phyloP scores from a whole-genome alignment of 1,284 basidiomycete genomes.

The Albatrellus sp. region DNA sequence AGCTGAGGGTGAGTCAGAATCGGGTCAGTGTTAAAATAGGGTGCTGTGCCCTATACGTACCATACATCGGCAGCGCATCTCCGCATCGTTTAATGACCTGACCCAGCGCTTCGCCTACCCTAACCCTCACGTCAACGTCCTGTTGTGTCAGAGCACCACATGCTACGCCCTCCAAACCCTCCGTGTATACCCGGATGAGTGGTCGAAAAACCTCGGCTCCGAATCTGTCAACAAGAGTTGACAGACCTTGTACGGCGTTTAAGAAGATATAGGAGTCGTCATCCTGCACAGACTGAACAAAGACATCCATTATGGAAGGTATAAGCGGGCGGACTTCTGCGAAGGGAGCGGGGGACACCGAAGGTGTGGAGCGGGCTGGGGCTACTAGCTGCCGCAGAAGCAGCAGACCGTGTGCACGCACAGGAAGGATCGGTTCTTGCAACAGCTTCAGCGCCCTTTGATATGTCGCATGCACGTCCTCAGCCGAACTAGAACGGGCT shows the following conservation, averaged over 20 bases:
- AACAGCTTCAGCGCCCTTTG: conserved; percentile 81
- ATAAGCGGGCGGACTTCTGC: conserved; percentile 49
- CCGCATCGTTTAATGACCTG: conserved; percentile 71
- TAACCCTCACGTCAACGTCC: conserved; percentile 68
- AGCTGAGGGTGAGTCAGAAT: conserved; percentile 26
- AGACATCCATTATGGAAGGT: conserved; percentile 80
- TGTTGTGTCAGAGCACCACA: conserved; percentile 33
- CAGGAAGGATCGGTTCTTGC: conserved; percentile 89
- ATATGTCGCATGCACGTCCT: conserved; percentile 51
- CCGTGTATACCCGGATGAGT: conserved; percentile 53
- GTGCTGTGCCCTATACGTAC: conserved; percentile 29
- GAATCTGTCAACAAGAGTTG: conserved; percentile 68
- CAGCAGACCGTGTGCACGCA: conserved; percentile 85
- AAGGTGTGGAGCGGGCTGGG: conserved; percentile 15
- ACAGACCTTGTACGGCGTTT: conserved; percentile 84
- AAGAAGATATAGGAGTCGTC: conserved; percentile 94
- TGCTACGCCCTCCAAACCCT: conserved; percentile 35
- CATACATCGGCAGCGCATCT: conserved; percentile 53
- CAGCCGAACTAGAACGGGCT: conserved; percentile 12
- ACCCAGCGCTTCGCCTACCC: conserved; percentile 81
- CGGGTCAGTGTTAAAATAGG: conserved; percentile 1
- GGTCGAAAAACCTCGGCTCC: conserved; percentile 62
- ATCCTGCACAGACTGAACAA: conserved; percentile 78
- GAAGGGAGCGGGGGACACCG: not conserved
- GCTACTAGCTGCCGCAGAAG: conserved; percentile 70